A percentile compares a stretch with the other conserved stretches of the same genome.
Evolutionary conservation across 192 early-diverging fungal genomes (phyloP).

Genomic region (Backusella australiensis): DNA sequence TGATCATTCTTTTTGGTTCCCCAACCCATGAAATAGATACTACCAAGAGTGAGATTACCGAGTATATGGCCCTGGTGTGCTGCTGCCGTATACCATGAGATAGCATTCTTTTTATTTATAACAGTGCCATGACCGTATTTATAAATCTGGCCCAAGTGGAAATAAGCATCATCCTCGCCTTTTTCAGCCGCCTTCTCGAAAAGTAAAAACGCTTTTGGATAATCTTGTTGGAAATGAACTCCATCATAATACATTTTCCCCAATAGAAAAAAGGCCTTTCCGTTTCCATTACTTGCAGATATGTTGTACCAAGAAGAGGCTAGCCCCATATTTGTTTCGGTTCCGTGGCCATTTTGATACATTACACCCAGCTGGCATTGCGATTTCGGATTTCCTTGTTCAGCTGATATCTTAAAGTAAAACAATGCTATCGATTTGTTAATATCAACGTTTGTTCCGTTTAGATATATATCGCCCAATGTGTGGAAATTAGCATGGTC

Average conservation of each 20-base stretch:
- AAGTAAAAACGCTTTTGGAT: not conserved
- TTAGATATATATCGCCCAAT: not conserved
- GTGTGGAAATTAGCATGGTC: not conserved
- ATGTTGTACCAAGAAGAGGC: not conserved
- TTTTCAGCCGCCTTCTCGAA: not conserved
- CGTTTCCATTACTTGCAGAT: not conserved
- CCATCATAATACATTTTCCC: not conserved
- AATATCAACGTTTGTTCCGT: not conserved
- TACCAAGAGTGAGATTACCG: not conserved
- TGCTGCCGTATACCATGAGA: not conserved
- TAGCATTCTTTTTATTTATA: not conserved
- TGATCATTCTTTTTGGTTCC: not conserved
- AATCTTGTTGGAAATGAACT: not conserved
- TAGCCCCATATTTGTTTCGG: not conserved
- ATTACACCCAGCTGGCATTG: not conserved
- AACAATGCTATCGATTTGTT: not conserved
- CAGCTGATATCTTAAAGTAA: not conserved
- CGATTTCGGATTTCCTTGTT: not conserved
- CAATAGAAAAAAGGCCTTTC: not conserved
- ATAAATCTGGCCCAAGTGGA: not conserved
- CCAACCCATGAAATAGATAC: not conserved
- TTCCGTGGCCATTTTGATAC: not conserved
- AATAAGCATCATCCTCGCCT: not conserved
- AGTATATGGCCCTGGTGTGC: not conserved
- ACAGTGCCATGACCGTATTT: not conserved